Conservation (phyloP, 441 rosid species). For the Arabidopsis lyrata region DNA sequence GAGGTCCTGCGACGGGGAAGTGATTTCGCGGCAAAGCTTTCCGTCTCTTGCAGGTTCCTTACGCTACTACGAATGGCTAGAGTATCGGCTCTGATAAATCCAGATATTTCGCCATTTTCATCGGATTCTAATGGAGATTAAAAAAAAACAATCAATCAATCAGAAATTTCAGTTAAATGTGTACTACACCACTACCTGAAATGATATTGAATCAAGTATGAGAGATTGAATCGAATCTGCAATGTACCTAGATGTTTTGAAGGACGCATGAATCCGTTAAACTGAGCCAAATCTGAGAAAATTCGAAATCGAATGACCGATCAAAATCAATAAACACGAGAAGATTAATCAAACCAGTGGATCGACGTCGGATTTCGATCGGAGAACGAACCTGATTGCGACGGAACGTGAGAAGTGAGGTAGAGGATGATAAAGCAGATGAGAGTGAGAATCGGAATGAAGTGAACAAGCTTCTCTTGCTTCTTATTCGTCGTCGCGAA, state of each 20-base stretch:
- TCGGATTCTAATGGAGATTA: conserved; percentile 39
- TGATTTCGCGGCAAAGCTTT: conserved; percentile 43
- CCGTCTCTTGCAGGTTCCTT: conserved; percentile 68
- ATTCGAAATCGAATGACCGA: not conserved
- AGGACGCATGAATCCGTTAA: conserved; percentile 64
- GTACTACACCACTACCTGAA: too few species aligned
- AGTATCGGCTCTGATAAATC: conserved; percentile 52
- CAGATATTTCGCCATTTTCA: conserved; percentile 47
- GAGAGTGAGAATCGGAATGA: conserved; percentile 81
- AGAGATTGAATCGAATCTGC: conserved; percentile 50
- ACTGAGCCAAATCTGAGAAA: conserved; percentile 79
- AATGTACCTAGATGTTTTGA: conserved; percentile 62
- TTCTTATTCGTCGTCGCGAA: conserved; percentile 46
- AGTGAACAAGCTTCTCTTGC: conserved; percentile 72
- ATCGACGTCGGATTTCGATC: conserved; percentile 18
- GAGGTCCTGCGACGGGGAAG: conserved; percentile 48
- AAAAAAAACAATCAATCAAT: conserved; percentile 12
- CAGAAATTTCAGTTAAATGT: conserved; percentile 8
- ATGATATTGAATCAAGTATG: too few species aligned
- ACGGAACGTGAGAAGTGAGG: conserved; percentile 78
- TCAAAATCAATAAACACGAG: not conserved
- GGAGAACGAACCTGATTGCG: conserved; percentile 66
- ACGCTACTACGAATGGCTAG: conserved; percentile 63
- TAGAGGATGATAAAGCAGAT: conserved; percentile 81
- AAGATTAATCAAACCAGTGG: conserved; percentile 12